Conservation (phyloP, 257 asterid species). For the Fraxinus anomala region DNA sequence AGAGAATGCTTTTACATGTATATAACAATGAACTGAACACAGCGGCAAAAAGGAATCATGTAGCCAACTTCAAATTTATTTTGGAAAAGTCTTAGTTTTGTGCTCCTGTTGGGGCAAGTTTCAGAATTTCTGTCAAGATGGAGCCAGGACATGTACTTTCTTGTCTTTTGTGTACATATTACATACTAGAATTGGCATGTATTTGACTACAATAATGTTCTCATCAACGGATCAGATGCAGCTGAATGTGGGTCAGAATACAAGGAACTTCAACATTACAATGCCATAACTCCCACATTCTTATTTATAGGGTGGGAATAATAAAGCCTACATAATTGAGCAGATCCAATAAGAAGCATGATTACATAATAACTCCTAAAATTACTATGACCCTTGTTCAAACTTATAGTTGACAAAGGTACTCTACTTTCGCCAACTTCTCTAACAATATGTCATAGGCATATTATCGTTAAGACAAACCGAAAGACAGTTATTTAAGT, state of each 20-base stretch:
- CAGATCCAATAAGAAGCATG: not conserved
- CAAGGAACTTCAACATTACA: not conserved
- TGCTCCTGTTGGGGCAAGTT: not conserved
- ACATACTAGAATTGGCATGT: not conserved
- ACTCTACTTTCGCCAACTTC: not conserved
- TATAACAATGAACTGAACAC: not conserved
- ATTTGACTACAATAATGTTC: not conserved
- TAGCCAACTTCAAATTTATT: not conserved
- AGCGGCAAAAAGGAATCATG: not conserved
- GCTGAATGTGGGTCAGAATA: not conserved
- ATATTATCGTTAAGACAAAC: constrained; percentile 1
- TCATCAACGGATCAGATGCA: not conserved
- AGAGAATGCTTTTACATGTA: not conserved
- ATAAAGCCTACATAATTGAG: not conserved
- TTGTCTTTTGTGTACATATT: not conserved
- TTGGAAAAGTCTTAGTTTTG: too few species aligned
- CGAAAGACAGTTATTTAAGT: not conserved
- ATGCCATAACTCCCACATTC: not conserved
- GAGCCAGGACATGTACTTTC: not conserved
- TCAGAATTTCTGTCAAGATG: not conserved
- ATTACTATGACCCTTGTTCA: not conserved
- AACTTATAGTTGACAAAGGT: not conserved
- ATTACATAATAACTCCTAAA: not conserved
- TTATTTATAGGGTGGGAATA: not conserved
- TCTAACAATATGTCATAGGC: not conserved